phyloP scores from a whole-genome alignment of 768 basidiomycete species.

The Mycena chlorophos region DNA sequence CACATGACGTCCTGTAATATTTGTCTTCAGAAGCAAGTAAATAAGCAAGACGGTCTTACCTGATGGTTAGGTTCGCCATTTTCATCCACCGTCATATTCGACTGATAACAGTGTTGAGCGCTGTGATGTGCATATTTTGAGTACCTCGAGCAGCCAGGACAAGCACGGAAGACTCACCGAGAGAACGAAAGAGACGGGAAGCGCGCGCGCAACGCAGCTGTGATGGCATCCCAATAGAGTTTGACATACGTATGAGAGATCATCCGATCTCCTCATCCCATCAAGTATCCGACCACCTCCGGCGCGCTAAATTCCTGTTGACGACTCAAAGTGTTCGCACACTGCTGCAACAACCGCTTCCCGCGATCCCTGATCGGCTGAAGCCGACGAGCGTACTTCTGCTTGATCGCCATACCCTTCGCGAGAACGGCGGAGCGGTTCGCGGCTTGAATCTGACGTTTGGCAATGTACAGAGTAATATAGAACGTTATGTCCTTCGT shows the following conservation, averaged over 20 bases:
- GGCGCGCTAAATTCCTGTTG: too few species aligned
- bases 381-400: too few species aligned
- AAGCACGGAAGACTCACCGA: not conserved
- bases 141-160: not conserved
- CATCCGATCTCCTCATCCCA: slow-evolving; percentile 43
- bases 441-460: slow-evolving; percentile 36
- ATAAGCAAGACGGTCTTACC: too few species aligned
- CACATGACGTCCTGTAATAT: not conserved
- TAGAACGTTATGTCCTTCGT: slow-evolving; percentile 40
- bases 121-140: not conserved
- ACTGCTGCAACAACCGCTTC: slow-evolving; percentile 32
- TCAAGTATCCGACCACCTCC: slow-evolving; percentile 39
- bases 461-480: slow-evolving; percentile 38
- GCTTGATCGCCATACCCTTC: slow-evolving; percentile 29
- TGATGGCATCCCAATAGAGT: slow-evolving; percentile 34
- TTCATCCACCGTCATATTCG: not conserved
- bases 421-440: slow-evolving; percentile 43
- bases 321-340: too few species aligned
- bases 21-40: not conserved
- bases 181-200: slow-evolving; percentile 1
- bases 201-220: slow-evolving; percentile 8
- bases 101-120: not conserved
- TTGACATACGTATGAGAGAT: slow-evolving; percentile 37
- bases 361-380: slow-evolving; percentile 23
- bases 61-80: too few species aligned